Evolutionary conservation across 2,329 filamentous ascomycete genomes (phyloP), one percentile per base, ranked within the genome.

Genomic region (Fusarium annulatum): DNA sequence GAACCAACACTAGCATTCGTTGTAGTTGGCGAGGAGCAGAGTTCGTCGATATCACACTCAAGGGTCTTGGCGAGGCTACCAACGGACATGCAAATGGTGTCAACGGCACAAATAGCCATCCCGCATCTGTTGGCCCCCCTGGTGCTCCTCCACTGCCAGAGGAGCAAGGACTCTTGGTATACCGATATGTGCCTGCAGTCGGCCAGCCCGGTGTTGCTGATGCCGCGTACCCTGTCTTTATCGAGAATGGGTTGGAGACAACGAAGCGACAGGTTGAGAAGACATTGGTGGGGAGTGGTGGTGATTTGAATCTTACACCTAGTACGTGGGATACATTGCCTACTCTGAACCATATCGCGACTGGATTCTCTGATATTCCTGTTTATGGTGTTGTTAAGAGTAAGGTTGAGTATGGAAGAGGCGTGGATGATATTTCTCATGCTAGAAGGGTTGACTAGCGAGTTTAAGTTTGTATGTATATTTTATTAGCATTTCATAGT

Each of bases 331-430:
- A 68, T 3, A 69, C 18, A 1, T 1, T 76, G 5, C 74, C 74
- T 3, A 76, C 73, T 2, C 18, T 76, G 4, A 75, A 74, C 10
- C 73, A 76, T 16, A 64, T 76, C 11, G 66, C 68, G 0, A 48
- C 64, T 43, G 66, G 73, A 2, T 42, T 76, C 18, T 61, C 71
- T 1, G 49, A 76, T 18, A 67, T 76, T 21, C 74, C 74, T 10
- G 30, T 76, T 1, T 76, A 71, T 30, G 69, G 49, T 0, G n/a
- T 76, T n/a, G 19, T 76, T 0, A 41, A 72, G 38, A 61, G 45
- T 7, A 75, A 74, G 28, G 28, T 69, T 2, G 73, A 74, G 23
- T 15, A 55, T 4, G 70, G 70, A 26, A 36, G 19, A 4, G 73
- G 73, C 0, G 64, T 69, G 3, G 65, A 73, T 39, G 63, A 71